These are phyloP conservation scores for Agaricales sp. DNA, from an alignment of 1,284 basidiomycete species.

Conservation along the genomic window DNA sequence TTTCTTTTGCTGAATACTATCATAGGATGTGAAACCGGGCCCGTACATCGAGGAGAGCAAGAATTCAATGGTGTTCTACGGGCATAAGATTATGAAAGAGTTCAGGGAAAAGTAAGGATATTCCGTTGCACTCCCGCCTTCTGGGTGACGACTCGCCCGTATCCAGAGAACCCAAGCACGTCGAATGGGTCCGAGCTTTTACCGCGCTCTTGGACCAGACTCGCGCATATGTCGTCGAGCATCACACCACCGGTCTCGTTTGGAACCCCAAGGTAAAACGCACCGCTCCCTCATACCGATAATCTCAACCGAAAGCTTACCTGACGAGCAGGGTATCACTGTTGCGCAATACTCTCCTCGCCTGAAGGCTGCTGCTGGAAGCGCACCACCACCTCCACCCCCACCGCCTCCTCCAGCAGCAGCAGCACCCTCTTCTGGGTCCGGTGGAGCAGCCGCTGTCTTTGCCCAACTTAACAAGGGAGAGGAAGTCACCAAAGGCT, in stretches of 20 bases:
- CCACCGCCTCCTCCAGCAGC: constrained; percentile 31
- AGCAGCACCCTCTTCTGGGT: constrained; percentile 27
- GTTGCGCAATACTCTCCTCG: constrained; percentile 44
- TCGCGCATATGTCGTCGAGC: constrained; percentile 78
- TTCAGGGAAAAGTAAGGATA: constrained; percentile 77
- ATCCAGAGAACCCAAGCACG: constrained; percentile 69
- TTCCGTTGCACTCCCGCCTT: constrained; percentile 4
- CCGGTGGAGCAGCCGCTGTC: constrained; percentile 73
- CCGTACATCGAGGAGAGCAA: constrained; percentile 80
- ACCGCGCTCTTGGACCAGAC: constrained; percentile 67
- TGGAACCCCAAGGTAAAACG: constrained; percentile 95
- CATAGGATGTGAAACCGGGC: constrained; percentile 68
- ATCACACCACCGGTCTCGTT: constrained; percentile 78
- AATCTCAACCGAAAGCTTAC: background rate
- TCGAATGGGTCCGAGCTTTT: constrained; percentile 83
- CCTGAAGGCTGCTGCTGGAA: constrained; percentile 20
- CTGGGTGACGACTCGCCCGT: constrained; percentile 5
- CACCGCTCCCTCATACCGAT: too few species aligned
- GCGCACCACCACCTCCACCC: constrained; percentile 45
- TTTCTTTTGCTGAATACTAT: constrained; percentile 7
- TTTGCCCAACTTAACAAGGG: constrained; percentile 91
- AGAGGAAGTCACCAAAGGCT: constrained; percentile 79
- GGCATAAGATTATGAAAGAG: constrained; percentile 87
- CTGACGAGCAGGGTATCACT: constrained; percentile 42
- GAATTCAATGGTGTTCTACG: constrained; percentile 86